phyloP scores from a whole-genome alignment of 2,329 filamentous ascomycete genomes.

The Exophiala alcalophila region DNA sequence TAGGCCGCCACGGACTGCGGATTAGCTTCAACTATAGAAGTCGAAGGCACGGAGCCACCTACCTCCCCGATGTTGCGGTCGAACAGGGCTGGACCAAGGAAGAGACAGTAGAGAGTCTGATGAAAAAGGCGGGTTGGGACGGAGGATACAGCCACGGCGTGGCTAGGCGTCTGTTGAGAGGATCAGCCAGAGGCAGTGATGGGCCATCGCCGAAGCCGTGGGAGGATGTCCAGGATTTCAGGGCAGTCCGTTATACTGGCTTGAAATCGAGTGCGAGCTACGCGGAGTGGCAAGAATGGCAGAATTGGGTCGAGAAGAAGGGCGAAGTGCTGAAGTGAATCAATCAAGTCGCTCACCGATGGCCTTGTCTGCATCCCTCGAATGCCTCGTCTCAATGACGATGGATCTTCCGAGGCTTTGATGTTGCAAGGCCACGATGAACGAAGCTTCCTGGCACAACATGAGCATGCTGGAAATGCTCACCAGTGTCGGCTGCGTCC shows the following conservation, averaged over 20 bases:
- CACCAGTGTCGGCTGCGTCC: no score
- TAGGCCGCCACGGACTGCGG: slow-evolving; percentile 82
- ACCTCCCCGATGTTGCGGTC: slow-evolving; percentile 82
- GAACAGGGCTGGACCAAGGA: slow-evolving; percentile 97
- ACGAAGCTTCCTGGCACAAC: no score
- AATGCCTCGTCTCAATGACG: no score
- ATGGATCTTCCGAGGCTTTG: no score
- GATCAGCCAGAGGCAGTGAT: slow-evolving; percentile 36
- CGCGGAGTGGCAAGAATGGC: slow-evolving; percentile 74
- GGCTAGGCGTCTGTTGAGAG: slow-evolving; percentile 39
- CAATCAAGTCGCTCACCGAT: no score
- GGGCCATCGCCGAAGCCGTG: slow-evolving; percentile 47
- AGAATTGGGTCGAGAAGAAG: slow-evolving; percentile 61
- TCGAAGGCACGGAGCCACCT: slow-evolving; percentile 77
- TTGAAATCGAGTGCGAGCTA: slow-evolving; percentile 70
- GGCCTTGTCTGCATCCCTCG: no score
- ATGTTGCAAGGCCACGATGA: no score
- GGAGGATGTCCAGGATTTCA: slow-evolving; percentile 70
- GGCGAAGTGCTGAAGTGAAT: slow-evolving; percentile 12
- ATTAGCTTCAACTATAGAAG: slow-evolving; percentile 70
- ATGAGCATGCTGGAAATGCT: no score
- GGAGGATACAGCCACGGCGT: slow-evolving; percentile 48
- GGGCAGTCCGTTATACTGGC: slow-evolving; percentile 82
- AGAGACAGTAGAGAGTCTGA: slow-evolving; percentile 82
- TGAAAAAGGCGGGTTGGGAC: slow-evolving; percentile 91